These are phyloP conservation scores for Debaryomycetaceae sp. DNA, from an alignment of 1,139 yeast genomes.

Conservation along the genomic window DNA sequence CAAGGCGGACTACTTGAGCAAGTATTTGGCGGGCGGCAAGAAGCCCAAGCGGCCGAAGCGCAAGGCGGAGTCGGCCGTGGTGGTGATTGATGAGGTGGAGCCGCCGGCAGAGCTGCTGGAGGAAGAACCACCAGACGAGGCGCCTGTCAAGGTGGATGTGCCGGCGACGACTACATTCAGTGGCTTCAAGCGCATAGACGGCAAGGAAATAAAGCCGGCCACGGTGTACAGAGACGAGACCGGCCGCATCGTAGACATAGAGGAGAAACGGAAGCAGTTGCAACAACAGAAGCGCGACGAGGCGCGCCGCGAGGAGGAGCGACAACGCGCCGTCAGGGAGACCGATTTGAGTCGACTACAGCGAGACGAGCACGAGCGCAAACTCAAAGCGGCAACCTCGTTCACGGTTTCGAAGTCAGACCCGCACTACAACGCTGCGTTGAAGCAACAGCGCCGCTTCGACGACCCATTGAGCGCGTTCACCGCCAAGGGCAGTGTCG, in stretches of 20 bases:
- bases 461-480: conserved; percentile 57
- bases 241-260: conserved; percentile 35
- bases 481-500: conserved; percentile 1
- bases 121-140: conserved; percentile 10
- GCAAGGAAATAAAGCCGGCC: conserved; percentile 13
- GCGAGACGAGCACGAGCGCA: conserved; percentile 16
- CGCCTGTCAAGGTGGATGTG: conserved; percentile 20
- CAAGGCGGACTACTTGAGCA: conserved; percentile 23
- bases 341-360: conserved; percentile 9
- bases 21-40: conserved; percentile 16
- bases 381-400: conserved; percentile 22
- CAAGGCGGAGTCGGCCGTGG: conserved; percentile 7
- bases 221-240: conserved; percentile 40
- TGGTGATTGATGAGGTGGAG: conserved; percentile 11
- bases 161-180: conserved; percentile 14
- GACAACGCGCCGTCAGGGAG: conserved; percentile 30
- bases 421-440: conserved; percentile 29
- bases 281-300: conserved; percentile 34
- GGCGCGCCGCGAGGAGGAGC: conserved; percentile 41
- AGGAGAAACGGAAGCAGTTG: conserved; percentile 18
- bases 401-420: conserved; percentile 33
- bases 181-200: conserved; percentile 40
- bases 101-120: conserved; percentile 8
- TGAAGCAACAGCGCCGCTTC: conserved; percentile 31
- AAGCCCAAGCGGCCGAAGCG: conserved; percentile 12